Percentiles rank a stretch among this genome's conserved stretches.
Evolutionary conservation across 768 basidiomycete genomes (phyloP).

Genomic region (Inosperma sp.): DNA sequence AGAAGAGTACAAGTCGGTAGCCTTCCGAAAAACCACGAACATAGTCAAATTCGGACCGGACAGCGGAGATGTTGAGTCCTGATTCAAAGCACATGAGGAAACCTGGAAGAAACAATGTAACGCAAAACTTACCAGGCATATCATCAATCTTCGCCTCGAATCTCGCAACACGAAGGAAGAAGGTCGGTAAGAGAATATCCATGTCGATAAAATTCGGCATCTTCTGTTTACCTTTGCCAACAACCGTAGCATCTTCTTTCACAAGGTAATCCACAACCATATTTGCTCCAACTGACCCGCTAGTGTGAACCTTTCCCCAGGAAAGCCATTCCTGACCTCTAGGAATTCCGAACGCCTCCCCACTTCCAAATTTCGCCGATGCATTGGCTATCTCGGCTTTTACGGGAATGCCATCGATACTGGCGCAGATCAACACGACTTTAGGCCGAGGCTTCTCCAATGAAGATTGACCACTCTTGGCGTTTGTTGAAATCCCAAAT

Average conservation of each 20-base stretch:
- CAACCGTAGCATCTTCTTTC: conserved; percentile 24
- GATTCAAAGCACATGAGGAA: conserved; percentile 11
- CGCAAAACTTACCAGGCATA: conserved; percentile 43
- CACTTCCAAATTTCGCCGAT: conserved; percentile 30
- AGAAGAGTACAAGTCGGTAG: conserved; percentile 51
- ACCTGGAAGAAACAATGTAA: conserved; percentile 6
- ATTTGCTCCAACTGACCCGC: conserved; percentile 45
- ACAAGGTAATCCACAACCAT: conserved; percentile 68
- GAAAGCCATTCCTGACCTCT: conserved; percentile 55
- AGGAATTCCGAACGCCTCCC: conserved; percentile 48
- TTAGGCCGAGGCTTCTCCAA: conserved; percentile 31
- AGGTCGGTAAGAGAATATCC: conserved; percentile 63
- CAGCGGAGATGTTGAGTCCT: conserved; percentile 41
- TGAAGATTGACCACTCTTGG: conserved; percentile 12
- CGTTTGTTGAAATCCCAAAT: conserved; percentile 54
- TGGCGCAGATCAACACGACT: conserved; percentile 55
- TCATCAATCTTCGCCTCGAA: conserved; percentile 58
- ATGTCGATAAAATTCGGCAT: conserved; percentile 23
- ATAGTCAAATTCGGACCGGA: conserved; percentile 56
- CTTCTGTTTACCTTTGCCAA: conserved; percentile 35
- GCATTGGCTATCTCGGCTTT: conserved; percentile 49
- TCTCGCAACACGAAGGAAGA: conserved; percentile 61
- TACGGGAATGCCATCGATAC: conserved; percentile 61
- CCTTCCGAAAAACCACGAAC: conserved; percentile 39
- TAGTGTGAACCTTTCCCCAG: conserved; percentile 61